Base-by-base conservation (phyloP, 805 yeast species). In the Metschnikowia lunata region DNA sequence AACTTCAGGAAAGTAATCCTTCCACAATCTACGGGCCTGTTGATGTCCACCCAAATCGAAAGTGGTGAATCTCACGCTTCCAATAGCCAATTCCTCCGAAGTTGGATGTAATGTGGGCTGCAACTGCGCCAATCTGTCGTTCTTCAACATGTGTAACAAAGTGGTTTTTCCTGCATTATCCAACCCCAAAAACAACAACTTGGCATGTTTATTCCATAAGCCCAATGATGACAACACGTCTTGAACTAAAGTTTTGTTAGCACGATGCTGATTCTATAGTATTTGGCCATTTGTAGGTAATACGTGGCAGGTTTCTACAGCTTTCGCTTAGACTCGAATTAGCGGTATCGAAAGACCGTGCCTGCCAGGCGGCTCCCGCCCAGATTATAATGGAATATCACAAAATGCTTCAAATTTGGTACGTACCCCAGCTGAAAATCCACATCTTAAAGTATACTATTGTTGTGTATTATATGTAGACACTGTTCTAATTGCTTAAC, bases 81-180 rank as follows among this genome's bases (percentile, higher is more conserved):
- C 99, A 59, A 93, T 93, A 50, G 97, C 90, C 59, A 93, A 79
- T 66, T 93, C 99, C 70, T 93, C 99, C 26, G 97, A 88, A 14
- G 99, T 89, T 60, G 99, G 99, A 67, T 93, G 99, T 69, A 90
- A 81, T 27, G 99, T 93, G 58, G 99, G 99, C 68, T 89, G 96
- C 59, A 93, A 78, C 38, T 97, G 89, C 47, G 99, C 99, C 71
- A 93, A 79, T 71, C 99, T 83, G 70, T 93, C 99, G 63, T 93
- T 93, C 73, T 82, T 71, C 58, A 71, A 68, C 76, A 71, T 71
- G 55, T 71, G 76, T 50, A 71, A 65, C 48, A 71, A 60, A 35
- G 76, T 71, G 46, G 76, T 70, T 50, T 71, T 71, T 51, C 76
- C 76, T 30, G 76, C 76, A 50, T 71, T 71, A 54, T 71, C 76